Conservation (phyloP, 1,284 basidiomycete genomes). For the Cutaneotrichosporon curvatum region DNA sequence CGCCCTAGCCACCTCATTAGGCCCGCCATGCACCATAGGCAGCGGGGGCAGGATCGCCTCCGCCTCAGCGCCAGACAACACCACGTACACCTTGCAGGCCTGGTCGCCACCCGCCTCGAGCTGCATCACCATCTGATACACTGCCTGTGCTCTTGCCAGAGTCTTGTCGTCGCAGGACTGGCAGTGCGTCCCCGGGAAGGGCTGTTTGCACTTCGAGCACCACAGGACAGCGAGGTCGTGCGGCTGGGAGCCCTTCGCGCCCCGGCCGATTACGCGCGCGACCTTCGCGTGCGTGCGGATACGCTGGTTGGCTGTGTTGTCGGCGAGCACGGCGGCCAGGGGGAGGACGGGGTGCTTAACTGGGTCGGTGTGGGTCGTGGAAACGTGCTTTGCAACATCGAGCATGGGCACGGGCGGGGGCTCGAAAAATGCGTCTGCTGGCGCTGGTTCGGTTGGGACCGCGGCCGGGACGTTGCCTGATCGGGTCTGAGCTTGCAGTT, state of each 20-base stretch:
- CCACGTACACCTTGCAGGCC: background rate
- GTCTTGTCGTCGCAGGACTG: slow-evolving; percentile 10
- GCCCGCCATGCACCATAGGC: slow-evolving; percentile 20
- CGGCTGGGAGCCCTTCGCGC: background rate
- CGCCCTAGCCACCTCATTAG: slow-evolving; percentile 22
- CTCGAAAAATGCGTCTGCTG: background rate
- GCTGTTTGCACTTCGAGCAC: slow-evolving; percentile 6
- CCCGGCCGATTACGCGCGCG: slow-evolving; percentile 1
- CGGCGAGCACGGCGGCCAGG: slow-evolving; percentile 15
- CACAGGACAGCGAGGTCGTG: slow-evolving; percentile 8
- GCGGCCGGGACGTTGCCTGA: background rate
- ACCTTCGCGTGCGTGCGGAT: slow-evolving; percentile 29
- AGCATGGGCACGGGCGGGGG: background rate
- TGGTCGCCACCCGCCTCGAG: slow-evolving; percentile 3
- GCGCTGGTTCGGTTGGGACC: background rate
- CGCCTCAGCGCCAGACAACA: slow-evolving; percentile 3
- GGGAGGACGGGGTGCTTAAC: slow-evolving; percentile 21
- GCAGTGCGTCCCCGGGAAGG: slow-evolving; percentile 8
- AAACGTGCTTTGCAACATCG: slow-evolving; percentile 1
- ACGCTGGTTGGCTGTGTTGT: slow-evolving; percentile 27
- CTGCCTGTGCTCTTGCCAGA: background rate
- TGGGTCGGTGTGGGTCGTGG: slow-evolving; percentile 10
- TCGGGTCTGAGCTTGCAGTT: background rate
- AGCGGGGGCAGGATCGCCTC: slow-evolving; percentile 24
- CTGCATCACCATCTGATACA: slow-evolving; percentile 8